Base-by-base conservation (phyloP, 495 filamentous ascomycete species). In the Penicillium bovifimosum region DNA sequence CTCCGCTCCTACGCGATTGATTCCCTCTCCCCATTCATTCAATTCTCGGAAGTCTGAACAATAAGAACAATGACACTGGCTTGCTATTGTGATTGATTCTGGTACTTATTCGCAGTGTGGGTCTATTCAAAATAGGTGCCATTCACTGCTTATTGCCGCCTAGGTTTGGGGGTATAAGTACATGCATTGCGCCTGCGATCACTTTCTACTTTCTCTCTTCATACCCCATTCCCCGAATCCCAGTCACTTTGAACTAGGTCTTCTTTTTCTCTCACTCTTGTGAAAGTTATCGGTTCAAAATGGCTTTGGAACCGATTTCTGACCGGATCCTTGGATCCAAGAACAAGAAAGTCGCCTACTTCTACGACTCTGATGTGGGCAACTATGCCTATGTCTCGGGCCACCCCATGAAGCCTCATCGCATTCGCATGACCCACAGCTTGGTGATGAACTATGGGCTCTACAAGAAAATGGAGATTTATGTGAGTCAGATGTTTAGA, bases 381-480 rank as follows among this genome's bases (percentile, higher is more conserved):
- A 96, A 96, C 66, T 90, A 96, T 77, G 93, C 93, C 65, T 99
- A 99, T 67, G 88, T 95, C 54, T 91, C 93, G 16, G 93, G 93
- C 24, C 93, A 99, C 75, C 93, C 93, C 14, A 99, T 99, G 93
- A 99, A 99, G 76, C 93, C 93, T 13, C 93, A 98, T 75, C 85
- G 93, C 40, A 97, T 99, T 70, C 84, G 93, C 57, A 86, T 99
- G 80, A 90, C 93, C 35, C 93, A 99, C 75, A 91, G 86, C 58
- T 70, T 99, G 68, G 91, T 99, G 48, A 97, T 99, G 93, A 97
- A 99, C 70, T 97, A 96, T 73, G 87, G 88, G 20, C 80, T 96
- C 0, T 99, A 97, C 73, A 95, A 95, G 72, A 95, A 95, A 65
- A 95, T 99, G 84, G 93, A 99, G 61, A 96, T 99, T 14, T 99